Evolutionary conservation across 148 eudicot species (phyloP), one percentile per base, ranked within the genome.

Genomic region (Euryodendron excelsum): DNA sequence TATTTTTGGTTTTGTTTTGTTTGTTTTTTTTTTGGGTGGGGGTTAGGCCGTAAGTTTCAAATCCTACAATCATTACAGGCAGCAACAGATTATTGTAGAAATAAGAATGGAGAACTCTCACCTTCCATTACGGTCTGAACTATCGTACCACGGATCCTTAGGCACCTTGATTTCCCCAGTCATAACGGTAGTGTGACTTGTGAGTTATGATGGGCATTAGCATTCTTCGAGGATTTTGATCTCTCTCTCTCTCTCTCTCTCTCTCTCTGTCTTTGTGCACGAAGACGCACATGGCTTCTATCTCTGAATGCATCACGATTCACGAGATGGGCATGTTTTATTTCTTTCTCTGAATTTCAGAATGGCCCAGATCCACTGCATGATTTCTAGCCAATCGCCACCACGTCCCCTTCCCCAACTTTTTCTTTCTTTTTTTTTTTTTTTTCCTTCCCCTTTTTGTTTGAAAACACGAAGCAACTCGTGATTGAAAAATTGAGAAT

Each of bases 131-230:
- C 18, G 68, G 30, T 63, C 68, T 63, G 68, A 13, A 3, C 21
- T n/a, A 2, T 63, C 68, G 68, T 63, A 63, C 68, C 39, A 63
- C 68, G 68, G 68, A 63, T 31, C 30, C 68, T 63, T 63, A 3
- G 20, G 13, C 30, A 27, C 68, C 30, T 63, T 30, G 33, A 31
- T 28, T 63, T 63, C 25, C 31, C 63, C 27, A 25, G 5, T 6
- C 63, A 30, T 31, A 63, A 63, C 68, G 68, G 68, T 15, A 63
- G 39, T 63, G 68, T 33, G n/a, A n/a, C n/a, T n/a, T n/a, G n/a
- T n/a, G n/a, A n/a, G 33, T 39, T 30, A 15, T 27, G 2, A 28
- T 14, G 12, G 39, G 37, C 39, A 63, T 13, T 31, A 21, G 20
- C 68, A 63, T 63, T 30, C 68, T 63, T 63, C 33, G 13, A 63